Base-by-base conservation (phyloP, 2,329 filamentous ascomycete species). In the Botrytis fabae region DNA sequence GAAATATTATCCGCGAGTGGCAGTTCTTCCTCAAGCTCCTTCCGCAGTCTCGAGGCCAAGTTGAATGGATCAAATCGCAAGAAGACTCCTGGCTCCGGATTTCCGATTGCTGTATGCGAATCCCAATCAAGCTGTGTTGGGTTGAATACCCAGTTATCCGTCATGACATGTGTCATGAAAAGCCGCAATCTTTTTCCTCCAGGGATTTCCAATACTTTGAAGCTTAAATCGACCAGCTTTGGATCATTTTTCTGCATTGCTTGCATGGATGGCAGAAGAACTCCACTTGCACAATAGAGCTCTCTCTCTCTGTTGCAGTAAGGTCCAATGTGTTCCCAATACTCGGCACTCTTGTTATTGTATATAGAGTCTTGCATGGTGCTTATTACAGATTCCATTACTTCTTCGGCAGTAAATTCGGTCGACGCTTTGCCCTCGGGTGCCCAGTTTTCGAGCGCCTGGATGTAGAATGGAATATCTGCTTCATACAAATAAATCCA, bases 401-500 rank as follows among this genome's bases (percentile, higher is more conserved):
- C 32, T 35, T 66, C 63, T 66, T 38, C 28, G 3, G 22, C 54
- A 48, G 25, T 59, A 35, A 59, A 54, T 12, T 12, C 22, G 7
- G 9, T 69, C n/a, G 38, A 40, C 59, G 22, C 65, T 38, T 42
- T n/a, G 1, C 65, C 65, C 20, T 20, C 61, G 16, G 25, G n/a
- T 28, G 32, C 28, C 65, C 65, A 69, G 25, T 54, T 57, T 42
- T 57, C 22, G 18, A 69, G 48, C 5, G 65, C 65, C 59, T 38
- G 16, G 38, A 69, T 69, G 65, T 59, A 69, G 25, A 22, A 28
- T n/a, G 32, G 32, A 20, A 69, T 32, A 25, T 69, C 65, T n/a
- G 28, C 16, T 69, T 44, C 25, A 20, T 8, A 22, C 9, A 69
- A 7, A n/a, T 40, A 42, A 40, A 59, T 28, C 65, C 44, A 54